A percentile compares a stretch with the other conserved stretches of the same genome.
Evolutionary conservation across 805 yeast genomes (phyloP).

Genomic region (Kluyveromyces nonfermentans): DNA sequence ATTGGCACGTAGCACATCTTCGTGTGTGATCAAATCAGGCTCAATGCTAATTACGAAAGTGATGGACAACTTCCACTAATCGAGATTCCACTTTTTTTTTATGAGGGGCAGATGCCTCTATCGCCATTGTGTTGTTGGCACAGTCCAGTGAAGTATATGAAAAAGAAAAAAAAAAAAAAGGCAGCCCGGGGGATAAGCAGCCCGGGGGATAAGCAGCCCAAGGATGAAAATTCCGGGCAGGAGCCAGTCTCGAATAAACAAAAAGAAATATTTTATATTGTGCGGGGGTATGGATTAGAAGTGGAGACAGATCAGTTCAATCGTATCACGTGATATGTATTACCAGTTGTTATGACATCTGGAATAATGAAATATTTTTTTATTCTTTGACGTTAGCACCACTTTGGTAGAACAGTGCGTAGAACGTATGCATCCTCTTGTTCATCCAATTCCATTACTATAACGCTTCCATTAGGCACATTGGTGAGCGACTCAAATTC

Average conservation of each 20-base stretch:
- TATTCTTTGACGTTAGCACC: slow-evolving; percentile 44
- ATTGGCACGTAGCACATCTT: not conserved
- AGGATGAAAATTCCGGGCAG: too few species aligned
- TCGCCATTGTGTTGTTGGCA: not conserved
- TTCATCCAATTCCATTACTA: slow-evolving; percentile 60
- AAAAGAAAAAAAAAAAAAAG: too few species aligned
- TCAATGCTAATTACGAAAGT: not conserved
- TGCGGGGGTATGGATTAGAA: too few species aligned
- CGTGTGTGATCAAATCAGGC: not conserved
- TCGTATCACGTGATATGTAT: too few species aligned
- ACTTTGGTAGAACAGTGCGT: slow-evolving; percentile 54
- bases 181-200: too few species aligned
- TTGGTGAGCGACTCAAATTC: slow-evolving; percentile 76
- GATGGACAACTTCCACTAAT: not conserved
- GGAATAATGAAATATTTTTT: too few species aligned
- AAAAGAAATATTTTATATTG: too few species aligned
- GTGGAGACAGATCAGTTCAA: too few species aligned
- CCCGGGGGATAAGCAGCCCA: too few species aligned
- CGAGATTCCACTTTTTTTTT: not conserved
- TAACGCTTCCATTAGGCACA: slow-evolving; percentile 75
- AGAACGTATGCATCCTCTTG: slow-evolving; percentile 44
- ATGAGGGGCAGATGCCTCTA: not conserved
- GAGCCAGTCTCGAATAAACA: too few species aligned
- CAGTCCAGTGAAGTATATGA: too few species aligned
- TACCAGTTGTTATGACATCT: too few species aligned